phyloP scores from a whole-genome alignment of 1,139 yeast genomes.

The Debaryomyces subglobosus region DNA sequence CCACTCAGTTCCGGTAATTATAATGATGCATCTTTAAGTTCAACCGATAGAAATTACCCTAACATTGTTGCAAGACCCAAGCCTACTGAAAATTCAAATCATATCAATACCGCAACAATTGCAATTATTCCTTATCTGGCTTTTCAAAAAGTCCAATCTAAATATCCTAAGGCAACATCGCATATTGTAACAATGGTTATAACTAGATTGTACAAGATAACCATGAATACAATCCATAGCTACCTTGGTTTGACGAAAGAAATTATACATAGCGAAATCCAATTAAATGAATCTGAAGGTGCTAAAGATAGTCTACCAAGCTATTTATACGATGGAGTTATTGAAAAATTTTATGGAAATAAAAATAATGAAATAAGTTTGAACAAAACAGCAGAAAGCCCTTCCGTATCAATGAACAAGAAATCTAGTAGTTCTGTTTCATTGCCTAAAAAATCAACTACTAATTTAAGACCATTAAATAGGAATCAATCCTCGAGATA shows the following conservation, averaged over 20 bases:
- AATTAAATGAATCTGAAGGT: slow-evolving; percentile 54
- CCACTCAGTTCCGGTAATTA: slow-evolving; percentile 3
- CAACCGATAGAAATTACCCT: slow-evolving; percentile 25
- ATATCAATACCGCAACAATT: slow-evolving; percentile 63
- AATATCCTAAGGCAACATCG: slow-evolving; percentile 87
- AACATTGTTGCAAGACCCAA: slow-evolving; percentile 64
- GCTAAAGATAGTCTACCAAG: slow-evolving; percentile 49
- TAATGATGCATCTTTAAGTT: neutral
- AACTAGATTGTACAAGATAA: slow-evolving; percentile 84
- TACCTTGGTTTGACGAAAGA: slow-evolving; percentile 86
- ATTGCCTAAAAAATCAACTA: slow-evolving; percentile 6
- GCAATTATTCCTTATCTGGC: slow-evolving; percentile 91
- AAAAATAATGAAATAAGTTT: neutral
- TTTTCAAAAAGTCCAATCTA: slow-evolving; percentile 69
- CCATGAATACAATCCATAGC: slow-evolving; percentile 85
- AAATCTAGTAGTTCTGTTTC: slow-evolving; percentile 5
- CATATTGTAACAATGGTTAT: slow-evolving; percentile 93
- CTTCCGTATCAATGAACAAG: slow-evolving; percentile 3
- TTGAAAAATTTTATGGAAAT: slow-evolving; percentile 39
- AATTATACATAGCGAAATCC: slow-evolving; percentile 74
- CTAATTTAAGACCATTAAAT: slow-evolving; percentile 10
- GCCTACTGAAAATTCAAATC: slow-evolving; percentile 19
- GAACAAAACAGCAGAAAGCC: neutral
- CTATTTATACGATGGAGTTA: slow-evolving; percentile 61
- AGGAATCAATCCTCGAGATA: slow-evolving; percentile 51